Percentiles rank a stretch among this genome's conserved stretches.
These are phyloP conservation scores for Aspergillus bridgeri DNA, from an alignment of 495 filamentous ascomycete species.

Conservation along the genomic window DNA sequence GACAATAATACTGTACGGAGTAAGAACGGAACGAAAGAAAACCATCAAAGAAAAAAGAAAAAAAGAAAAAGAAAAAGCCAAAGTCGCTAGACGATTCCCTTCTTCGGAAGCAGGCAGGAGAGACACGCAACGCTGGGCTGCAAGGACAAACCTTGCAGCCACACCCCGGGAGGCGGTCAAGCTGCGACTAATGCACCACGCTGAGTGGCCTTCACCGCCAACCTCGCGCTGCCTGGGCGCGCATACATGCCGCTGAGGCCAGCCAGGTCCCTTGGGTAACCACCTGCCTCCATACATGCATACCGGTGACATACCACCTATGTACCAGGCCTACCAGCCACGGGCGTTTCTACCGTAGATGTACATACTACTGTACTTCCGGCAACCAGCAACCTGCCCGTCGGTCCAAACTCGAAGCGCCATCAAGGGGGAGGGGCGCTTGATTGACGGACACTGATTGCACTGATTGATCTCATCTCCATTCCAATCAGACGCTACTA, in stretches of 20 bases:
- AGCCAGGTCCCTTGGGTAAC: not conserved
- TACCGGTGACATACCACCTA: constrained; percentile 7
- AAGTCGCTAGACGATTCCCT: not conserved
- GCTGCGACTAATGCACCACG: constrained; percentile 12
- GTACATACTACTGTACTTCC: not conserved
- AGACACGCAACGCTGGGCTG: constrained; percentile 12
- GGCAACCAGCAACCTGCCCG: no score
- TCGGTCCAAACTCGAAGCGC: not conserved
- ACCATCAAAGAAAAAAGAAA: not conserved
- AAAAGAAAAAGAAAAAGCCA: not conserved
- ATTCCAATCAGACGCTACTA: constrained; percentile 8
- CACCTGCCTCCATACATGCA: constrained; percentile 5
- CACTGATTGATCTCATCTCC: constrained; percentile 2
- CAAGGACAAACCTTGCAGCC: constrained; percentile 35
- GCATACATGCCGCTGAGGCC: constrained; percentile 6
- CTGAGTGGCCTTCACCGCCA: constrained; percentile 19
- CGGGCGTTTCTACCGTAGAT: constrained; percentile 8
- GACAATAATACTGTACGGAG: not conserved
- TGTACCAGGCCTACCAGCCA: no score
- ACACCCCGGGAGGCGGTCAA: constrained; percentile 38
- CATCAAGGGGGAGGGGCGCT: not conserved
- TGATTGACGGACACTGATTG: not conserved
- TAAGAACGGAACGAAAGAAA: no score
- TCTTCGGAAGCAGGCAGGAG: not conserved
- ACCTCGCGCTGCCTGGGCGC: constrained; percentile 11